Conservation (phyloP, 2,329 filamentous ascomycete genomes). For the Fusarium nurragi region DNA sequence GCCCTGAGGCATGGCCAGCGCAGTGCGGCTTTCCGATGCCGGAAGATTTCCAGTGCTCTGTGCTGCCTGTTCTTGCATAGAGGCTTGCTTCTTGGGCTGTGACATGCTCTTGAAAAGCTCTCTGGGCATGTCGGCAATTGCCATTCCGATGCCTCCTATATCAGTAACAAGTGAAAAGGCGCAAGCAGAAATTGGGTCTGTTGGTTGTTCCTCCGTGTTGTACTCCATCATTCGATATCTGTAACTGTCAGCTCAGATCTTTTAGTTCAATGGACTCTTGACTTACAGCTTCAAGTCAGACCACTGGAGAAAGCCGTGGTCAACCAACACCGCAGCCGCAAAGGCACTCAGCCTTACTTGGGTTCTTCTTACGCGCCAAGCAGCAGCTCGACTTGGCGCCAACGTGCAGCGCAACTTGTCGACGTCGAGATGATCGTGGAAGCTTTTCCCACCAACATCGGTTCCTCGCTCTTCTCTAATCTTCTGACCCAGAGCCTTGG, state of each 20-base stretch:
- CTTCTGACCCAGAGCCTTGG: constrained; percentile 66
- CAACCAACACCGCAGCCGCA: constrained; percentile 74
- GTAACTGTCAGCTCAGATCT: constrained; percentile 12
- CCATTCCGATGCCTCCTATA: constrained; percentile 82
- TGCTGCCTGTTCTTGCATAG: background rate
- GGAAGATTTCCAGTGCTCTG: constrained; percentile 4
- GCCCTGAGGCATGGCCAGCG: background rate
- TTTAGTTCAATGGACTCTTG: background rate
- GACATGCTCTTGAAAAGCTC: constrained; percentile 60
- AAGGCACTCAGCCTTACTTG: constrained; percentile 75
- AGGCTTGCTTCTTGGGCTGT: constrained; percentile 31
- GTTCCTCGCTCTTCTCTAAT: constrained; percentile 74
- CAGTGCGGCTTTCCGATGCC: constrained; percentile 14
- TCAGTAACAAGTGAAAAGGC: constrained; percentile 83
- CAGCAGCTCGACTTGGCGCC: constrained; percentile 72
- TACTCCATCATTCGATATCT: constrained; percentile 71
- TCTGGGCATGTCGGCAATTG: constrained; percentile 76
- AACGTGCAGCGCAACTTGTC: constrained; percentile 76
- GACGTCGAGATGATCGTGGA: constrained; percentile 75
- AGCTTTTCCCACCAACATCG: constrained; percentile 71
- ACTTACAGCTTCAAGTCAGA: constrained; percentile 77
- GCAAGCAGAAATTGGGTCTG: constrained; percentile 81
- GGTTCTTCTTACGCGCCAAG: constrained; percentile 78
- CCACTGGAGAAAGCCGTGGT: constrained; percentile 71
- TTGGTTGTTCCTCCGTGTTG: constrained; percentile 79